Evolutionary conservation across 192 early-diverging fungal species (phyloP).

Genomic region (Martensiomyces pterosporus): DNA sequence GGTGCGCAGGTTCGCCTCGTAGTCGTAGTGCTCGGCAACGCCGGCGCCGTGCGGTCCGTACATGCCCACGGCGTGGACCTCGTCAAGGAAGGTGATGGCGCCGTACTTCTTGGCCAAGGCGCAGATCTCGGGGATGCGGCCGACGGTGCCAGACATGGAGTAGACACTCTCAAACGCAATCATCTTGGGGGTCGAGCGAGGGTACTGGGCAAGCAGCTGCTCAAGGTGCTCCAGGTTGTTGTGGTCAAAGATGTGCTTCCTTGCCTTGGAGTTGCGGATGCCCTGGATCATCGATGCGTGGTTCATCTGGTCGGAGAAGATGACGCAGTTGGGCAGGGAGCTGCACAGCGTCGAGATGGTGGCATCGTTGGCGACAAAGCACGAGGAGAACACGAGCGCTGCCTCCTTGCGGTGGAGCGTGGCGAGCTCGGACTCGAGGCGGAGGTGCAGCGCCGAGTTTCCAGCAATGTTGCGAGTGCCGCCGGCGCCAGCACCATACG

Average conservation of each 20-base stretch:
- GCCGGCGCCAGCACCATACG: constrained; percentile 96
- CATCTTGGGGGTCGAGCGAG: constrained; percentile 85
- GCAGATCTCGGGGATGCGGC: constrained; percentile 86
- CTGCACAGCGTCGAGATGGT: constrained; percentile 85
- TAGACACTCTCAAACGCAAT: constrained; percentile 97
- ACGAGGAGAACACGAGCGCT: constrained; percentile 93
- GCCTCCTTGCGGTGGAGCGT: constrained; percentile 86
- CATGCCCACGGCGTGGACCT: constrained; percentile 99
- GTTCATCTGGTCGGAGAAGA: constrained; percentile 92
- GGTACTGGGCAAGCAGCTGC: constrained; percentile 70
- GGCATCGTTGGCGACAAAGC: constrained; percentile 97
- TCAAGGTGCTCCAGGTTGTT: constrained; percentile 91
- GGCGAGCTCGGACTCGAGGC: constrained; percentile 87
- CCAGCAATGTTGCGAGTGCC: constrained; percentile 99
- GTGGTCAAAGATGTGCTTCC: constrained; percentile 88
- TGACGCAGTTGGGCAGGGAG: constrained; percentile 86
- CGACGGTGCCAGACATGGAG: constrained; percentile 95
- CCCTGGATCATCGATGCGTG: constrained; percentile 99
- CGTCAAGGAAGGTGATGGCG: constrained; percentile 94
- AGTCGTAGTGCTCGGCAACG: constrained; percentile 92
- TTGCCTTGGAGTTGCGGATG: constrained; percentile 83
- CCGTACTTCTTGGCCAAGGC: constrained; percentile 90
- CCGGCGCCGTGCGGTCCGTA: constrained; percentile 91
- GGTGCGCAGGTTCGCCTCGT: constrained; percentile 58
- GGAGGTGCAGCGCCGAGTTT: constrained; percentile 92